Evolutionary conservation across 129 eudicot genomes (phyloP), one percentile per base, ranked within the genome.

Genomic region (Artemisia annua): DNA sequence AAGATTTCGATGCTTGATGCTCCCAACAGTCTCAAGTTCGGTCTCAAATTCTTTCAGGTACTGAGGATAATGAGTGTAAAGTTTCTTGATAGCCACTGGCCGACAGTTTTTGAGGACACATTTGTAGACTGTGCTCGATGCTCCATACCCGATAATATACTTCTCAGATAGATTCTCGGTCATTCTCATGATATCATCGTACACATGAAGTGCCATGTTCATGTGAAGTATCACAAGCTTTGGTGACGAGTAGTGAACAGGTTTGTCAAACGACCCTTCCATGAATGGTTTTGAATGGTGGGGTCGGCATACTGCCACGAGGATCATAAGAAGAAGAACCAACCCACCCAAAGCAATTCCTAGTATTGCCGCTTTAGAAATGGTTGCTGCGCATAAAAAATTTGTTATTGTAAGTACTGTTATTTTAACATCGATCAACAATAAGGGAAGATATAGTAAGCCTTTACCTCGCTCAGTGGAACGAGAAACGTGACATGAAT

Each of bases 131-230:
- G 96, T 91, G 80, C 99, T 95, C 3, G 99, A 95, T 49, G 99
- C 97, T 68, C 99, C 99, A 20, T 87, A 83, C 9, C 99, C 99
- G 51, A 95, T 95, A 30, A 86, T 78, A 59, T 86, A 91, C 75
- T 95, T 95, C 74, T 95, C 99, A 62, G 90, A 90, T 71, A 95
- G 64, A 65, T 95, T 95, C 79, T 95, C 99, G 0, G 99, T 95
- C 99, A 95, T 91, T 79, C 99, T 78, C 97, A 95, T 95, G 7
- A 95, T 91, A 83, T 95, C 97, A 32, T 95, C 99, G 24, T 95
- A 95, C 26, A 95, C 96, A 73, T 95, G 99, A 48, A 95, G 95
- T 3, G 99, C 99, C 99, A 95, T 81, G 79, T 95, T 95, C 97
- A 95, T 90, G 83, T 95, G 85, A 39, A 95, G 99, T 73, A 95